These are phyloP conservation scores for Trichoderma koningii DNA, from an alignment of 2,329 filamentous ascomycete genomes.

Conservation along the genomic window DNA sequence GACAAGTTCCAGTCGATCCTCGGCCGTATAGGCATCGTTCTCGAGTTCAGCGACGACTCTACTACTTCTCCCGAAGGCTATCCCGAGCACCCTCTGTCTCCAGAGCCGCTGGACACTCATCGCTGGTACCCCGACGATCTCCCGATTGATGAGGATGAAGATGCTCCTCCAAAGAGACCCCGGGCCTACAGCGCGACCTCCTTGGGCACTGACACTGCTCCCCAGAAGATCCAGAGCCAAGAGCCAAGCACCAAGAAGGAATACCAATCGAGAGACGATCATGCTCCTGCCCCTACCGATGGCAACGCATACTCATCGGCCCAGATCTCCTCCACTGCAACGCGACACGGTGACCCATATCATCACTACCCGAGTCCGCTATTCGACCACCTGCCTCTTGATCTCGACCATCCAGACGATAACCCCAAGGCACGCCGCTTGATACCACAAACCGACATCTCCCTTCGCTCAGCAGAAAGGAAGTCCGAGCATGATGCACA, in stretches of 20 bases:
- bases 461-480: not conserved
- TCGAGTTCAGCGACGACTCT: conserved; percentile 58
- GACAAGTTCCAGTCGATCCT: conserved; percentile 72
- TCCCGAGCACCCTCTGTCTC: conserved; percentile 32
- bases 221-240: not conserved
- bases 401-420: not conserved
- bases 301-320: not conserved
- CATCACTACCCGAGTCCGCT: conserved; percentile 12
- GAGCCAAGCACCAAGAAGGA: not conserved
- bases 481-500: not conserved
- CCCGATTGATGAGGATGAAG: conserved; percentile 8
- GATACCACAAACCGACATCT: conserved; percentile 3
- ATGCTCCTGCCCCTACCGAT: not conserved
- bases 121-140: conserved; percentile 29
- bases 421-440: not conserved
- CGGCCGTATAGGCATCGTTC: conserved; percentile 67
- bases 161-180: not conserved
- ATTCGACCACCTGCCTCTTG: conserved; percentile 9
- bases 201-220: not conserved
- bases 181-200: conserved; percentile 10
- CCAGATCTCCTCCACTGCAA: conserved; percentile 7
- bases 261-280: not conserved
- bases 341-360: conserved; percentile 16
- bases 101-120: conserved; percentile 30
- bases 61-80: conserved; percentile 34